Base-by-base conservation (phyloP, 306 rosid species). In the Cicer judaicum region DNA sequence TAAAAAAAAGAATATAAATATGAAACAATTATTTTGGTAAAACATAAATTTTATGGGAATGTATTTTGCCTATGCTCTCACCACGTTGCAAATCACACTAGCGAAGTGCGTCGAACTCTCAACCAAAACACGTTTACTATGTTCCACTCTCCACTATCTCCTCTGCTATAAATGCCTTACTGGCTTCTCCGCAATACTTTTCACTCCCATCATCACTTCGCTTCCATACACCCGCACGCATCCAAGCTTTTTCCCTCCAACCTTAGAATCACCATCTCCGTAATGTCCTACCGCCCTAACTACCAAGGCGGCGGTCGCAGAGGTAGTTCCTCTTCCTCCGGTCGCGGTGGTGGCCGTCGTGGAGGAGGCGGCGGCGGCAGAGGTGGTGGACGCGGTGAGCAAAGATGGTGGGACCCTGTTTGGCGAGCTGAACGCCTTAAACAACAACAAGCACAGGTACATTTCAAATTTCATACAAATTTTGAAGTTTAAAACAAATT, bases 371-470 rank as follows among this genome's bases (percentile, higher is more conserved):
- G 92, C 0, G 57, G 82, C 7, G 77, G 96, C 5, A 73, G 96
- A 0, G 89, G 96, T 0, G 86, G 97, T 0, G 89, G 97, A 4
- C 84, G 96, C 14, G 93, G 95, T 7, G 98, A 90, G 49, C 94
- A 93, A 66, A 87, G 96, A 21, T 93, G 98, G 98, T 91, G 97
- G 98, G 98, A 91, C 84, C 98, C 98, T 1, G 94, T 79, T 1
- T 93, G 97, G 98, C 92, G 98, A 24, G 98, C 98, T 0, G 96
- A 91, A 83, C 91, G 97, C 11, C 87, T 93, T 29, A 79, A 87
- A 49, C 91, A 93, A 76, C 83, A 85, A 5, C 89, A 87, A 34
- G 85, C 84, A 0, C 87, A 93, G 97, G 98, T 93, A 80, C 36
- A 41, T 63, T 38, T 63, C 62, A 39, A 49, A 14, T 46, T 48